Evolutionary conservation across 805 yeast species (phyloP), one percentile per base, ranked within the genome.

Genomic region (Tetrapisispora iriomotensis): DNA sequence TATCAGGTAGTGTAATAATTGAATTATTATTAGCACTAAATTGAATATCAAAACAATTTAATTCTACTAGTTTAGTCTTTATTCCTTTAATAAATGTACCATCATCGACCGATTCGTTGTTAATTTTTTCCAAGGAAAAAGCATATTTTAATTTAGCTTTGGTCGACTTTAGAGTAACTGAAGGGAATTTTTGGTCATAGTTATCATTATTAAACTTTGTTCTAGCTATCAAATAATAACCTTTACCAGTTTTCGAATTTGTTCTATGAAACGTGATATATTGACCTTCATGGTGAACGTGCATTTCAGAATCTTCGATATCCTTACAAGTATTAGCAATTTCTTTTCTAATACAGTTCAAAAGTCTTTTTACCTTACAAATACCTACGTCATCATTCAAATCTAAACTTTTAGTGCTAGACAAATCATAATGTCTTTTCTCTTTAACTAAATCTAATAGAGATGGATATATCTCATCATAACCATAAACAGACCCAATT

Each of bases 281-380:
- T 58, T 88, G 95, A 12, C 84, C 95, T 46, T 87, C 94, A 53
- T 84, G 96, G 55, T 90, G 96, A 29, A 90, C 83, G 58, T 84
- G 90, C 82, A 84, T 86, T 61, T 90, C 96, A 50, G 83, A 83
- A 46, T 84, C 94, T 39, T 66, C 70, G 29, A 61, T 56, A 37
- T 56, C 60, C 27, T 49, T 47, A 27, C 60, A 60, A 43, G 78
- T 77, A 18, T 58, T 60, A 1, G 85, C 77, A 36, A 82, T 68
- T 9, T 67, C 58, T 30, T 66, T 61, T 47, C 92, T 68, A n/a
- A 82, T 72, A 9, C 59, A 60, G 53, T 80, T 73, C 38, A 83
- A 61, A 42, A 70, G 64, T 13, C 61, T 52, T 59, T 88, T 92
- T n/a, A 83, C 80, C 37, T 67, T 62, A 5, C 85, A 79, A 52